phyloP scores from a whole-genome alignment of 1,139 yeast species.

The Suhomyces anneliseae region DNA sequence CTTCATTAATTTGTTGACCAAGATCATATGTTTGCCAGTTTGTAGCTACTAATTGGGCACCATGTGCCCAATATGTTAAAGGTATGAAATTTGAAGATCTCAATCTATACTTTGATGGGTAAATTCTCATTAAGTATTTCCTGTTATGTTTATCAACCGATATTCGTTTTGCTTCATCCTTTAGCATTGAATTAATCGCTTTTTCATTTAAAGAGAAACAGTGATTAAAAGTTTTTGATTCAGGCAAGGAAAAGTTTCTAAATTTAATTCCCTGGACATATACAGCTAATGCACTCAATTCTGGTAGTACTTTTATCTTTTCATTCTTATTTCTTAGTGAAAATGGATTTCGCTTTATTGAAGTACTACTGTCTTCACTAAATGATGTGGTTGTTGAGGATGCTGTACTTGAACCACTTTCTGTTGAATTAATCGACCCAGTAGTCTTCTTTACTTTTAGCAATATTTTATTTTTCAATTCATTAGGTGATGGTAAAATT shows the following conservation, averaged over 20 bases:
- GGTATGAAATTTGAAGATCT: conserved; percentile 83
- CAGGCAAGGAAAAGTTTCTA: conserved; percentile 81
- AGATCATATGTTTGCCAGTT: conserved; percentile 94
- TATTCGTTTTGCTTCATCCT: conserved; percentile 53
- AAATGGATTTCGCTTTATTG: conserved; percentile 18
- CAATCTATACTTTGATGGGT: conserved; percentile 79
- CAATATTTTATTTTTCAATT: conserved; percentile 65
- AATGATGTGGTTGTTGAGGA: conserved; percentile 36
- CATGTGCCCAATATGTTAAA: conserved; percentile 73
- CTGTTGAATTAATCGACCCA: conserved; percentile 7
- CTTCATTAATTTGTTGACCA: conserved; percentile 88
- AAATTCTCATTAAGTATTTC: conserved; percentile 73
- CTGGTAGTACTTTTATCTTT: conserved; percentile 34
- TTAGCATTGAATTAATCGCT: conserved; percentile 58
- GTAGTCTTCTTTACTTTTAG: conserved; percentile 72
- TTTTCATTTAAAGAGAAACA: conserved; percentile 86
- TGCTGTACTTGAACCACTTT: conserved; percentile 2
- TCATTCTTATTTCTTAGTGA: conserved; percentile 24
- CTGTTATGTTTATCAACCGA: conserved; percentile 76
- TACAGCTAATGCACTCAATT: conserved; percentile 62
- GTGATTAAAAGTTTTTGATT: conserved; percentile 77
- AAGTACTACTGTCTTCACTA: conserved; percentile 45
- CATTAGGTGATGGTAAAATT: conserved; percentile 68
- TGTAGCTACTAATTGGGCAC: conserved; percentile 93
- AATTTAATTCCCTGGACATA: conserved; percentile 75